Evolutionary conservation across 805 yeast species (phyloP).

Genomic region (Saturnispora zaruensis): DNA sequence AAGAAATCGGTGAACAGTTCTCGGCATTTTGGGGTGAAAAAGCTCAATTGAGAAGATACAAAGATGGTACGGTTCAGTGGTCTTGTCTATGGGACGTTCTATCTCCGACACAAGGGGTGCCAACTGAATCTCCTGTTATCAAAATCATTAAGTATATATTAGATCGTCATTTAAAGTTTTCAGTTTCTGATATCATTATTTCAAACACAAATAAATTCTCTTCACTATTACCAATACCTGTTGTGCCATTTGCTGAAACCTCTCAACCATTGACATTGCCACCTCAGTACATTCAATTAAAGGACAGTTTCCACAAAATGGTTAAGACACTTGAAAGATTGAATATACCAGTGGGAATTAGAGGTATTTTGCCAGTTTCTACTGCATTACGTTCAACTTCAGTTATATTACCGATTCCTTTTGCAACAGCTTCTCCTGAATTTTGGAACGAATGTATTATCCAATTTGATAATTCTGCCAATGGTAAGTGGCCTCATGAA

Average conservation of each 20-base stretch:
- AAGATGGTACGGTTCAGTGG: slow-evolving; percentile 84
- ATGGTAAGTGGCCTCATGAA: slow-evolving; percentile 92
- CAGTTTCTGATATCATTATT: slow-evolving; percentile 29
- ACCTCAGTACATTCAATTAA: slow-evolving; percentile 34
- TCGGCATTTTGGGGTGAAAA: slow-evolving; percentile 83
- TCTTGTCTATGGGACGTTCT: slow-evolving; percentile 78
- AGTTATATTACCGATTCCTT: slow-evolving; percentile 71
- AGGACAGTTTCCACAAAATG: slow-evolving; percentile 44
- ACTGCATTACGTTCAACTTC: slow-evolving; percentile 72
- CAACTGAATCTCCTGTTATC: slow-evolving; percentile 52
- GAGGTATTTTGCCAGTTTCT: slow-evolving; percentile 65
- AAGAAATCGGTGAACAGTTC: slow-evolving; percentile 53
- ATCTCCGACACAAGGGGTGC: slow-evolving; percentile 7
- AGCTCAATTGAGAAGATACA: slow-evolving; percentile 82
- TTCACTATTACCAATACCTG: slow-evolving; percentile 48
- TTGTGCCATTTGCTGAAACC: slow-evolving; percentile 45
- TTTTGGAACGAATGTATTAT: slow-evolving; percentile 73
- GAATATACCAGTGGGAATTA: slow-evolving; percentile 62
- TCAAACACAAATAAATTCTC: slow-evolving; percentile 39
- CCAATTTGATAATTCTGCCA: slow-evolving; percentile 74
- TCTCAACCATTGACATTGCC: slow-evolving; percentile 41
- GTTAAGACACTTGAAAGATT: slow-evolving; percentile 36
- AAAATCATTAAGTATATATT: slow-evolving; percentile 58
- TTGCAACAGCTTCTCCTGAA: slow-evolving; percentile 64
- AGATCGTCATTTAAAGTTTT: slow-evolving; percentile 44